Evolutionary conservation across 805 yeast genomes (phyloP), one percentile per base, ranked within the genome.

Genomic region (Dipodascus albidus): DNA sequence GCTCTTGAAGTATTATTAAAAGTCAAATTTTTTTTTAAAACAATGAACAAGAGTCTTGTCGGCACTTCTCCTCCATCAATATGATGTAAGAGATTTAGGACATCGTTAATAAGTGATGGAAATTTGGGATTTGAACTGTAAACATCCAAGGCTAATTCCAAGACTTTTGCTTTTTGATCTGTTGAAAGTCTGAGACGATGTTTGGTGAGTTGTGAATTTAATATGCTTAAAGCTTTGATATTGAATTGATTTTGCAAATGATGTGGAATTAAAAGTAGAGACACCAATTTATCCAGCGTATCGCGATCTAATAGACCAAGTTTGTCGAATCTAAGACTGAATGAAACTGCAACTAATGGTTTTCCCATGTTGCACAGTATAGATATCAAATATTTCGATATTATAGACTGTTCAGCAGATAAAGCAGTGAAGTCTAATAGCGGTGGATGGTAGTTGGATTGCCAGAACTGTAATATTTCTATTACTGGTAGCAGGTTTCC

Each of bases 91-190:
- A 56, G 47, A 2, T 44, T 21, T 11, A 52, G 52, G n/a, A 47
- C n/a, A 31, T 56, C 60, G 49, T 56, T 49, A 8, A 54, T 54
- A 14, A 57, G 47, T 4, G 51, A 35, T 6, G 60, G 53, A 33
- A 49, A 50, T 23, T 47, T 33, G 38, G 38, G 47, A 17, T 23
- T 24, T n/a, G 54, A 54, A 19, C 47, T 24, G 23, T 6, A 27
- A 27, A 27, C 11, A 11, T 31, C 44, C 14, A 56, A 42, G 2
- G 52, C 55, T 17, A 49, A 41, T 6, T 52, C n/a, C 50, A 14
- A 55, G 23, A 11, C 56, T 31, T 48, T 47, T 44, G 21, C 52
- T 42, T 56, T 56, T 24, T 53, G 15, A 8, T 48, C 49, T 11
- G 50, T 23, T 11, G 50, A 44, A 15, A 55, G 1, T n/a, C 24